Percentiles rank a stretch among this genome's conserved stretches.
phyloP scores from a whole-genome alignment of 2,329 filamentous ascomycete species.

The Diaporthe capsici region DNA sequence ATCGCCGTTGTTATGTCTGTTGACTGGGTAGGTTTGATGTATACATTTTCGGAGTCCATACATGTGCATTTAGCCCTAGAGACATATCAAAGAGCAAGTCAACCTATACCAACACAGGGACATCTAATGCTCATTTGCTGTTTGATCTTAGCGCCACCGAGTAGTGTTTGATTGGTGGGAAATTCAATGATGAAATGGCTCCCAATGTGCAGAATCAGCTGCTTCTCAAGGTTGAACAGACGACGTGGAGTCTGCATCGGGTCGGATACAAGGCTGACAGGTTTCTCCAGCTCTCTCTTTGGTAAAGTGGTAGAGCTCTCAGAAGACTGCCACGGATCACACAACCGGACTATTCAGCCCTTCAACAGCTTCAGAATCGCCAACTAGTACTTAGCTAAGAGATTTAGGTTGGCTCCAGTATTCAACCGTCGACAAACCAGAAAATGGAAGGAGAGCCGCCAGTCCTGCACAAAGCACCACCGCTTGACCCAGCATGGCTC shows the following conservation, averaged over 20 bases:
- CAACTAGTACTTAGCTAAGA: background rate
- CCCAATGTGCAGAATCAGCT: background rate
- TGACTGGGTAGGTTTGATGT: background rate
- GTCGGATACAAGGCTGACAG: no score
- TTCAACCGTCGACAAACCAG: background rate
- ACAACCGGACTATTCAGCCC: background rate
- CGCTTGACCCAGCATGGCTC: constrained; percentile 58
- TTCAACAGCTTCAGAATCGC: background rate
- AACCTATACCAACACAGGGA: background rate
- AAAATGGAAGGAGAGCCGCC: constrained; percentile 43
- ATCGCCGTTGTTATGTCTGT: background rate
- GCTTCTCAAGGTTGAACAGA: background rate
- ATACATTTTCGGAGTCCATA: background rate
- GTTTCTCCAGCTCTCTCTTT: background rate
- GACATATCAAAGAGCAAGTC: background rate
- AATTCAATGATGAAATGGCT: background rate
- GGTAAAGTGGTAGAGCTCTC: no score
- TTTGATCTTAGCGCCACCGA: background rate
- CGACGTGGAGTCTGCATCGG: background rate
- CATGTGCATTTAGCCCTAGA: background rate
- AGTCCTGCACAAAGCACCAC: constrained; percentile 52
- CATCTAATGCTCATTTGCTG: background rate
- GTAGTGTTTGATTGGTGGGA: constrained; percentile 21
- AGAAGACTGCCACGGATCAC: background rate
- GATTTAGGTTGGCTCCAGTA: background rate